Evolutionary conservation across 768 basidiomycete species (phyloP).

Genomic region (Gymnopilus junonius): DNA sequence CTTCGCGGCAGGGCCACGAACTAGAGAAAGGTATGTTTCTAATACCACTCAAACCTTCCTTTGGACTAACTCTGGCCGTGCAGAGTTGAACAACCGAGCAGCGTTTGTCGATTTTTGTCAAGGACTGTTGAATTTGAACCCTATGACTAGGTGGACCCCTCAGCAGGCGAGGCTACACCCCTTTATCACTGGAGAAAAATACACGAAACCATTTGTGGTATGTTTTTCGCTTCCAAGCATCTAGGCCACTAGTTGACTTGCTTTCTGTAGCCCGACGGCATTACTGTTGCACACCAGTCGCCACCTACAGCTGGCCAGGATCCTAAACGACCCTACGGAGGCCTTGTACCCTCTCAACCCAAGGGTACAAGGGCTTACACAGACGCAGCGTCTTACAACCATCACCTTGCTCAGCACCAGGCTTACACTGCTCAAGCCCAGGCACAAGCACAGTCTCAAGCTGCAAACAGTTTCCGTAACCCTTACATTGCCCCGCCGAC

Average conservation of each 20-base stretch:
- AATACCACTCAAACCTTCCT: not conserved
- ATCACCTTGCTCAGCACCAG: constrained; percentile 94
- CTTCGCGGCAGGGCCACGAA: constrained; percentile 75
- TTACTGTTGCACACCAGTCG: constrained; percentile 34
- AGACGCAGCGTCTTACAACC: constrained; percentile 93
- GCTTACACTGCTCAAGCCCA: constrained; percentile 89
- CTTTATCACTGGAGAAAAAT: constrained; percentile 98
- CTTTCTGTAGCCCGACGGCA: constrained; percentile 55
- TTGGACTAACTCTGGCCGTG: not conserved
- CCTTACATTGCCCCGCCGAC: constrained; percentile 73
- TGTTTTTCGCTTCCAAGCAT: constrained; percentile 30
- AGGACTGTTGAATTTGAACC: constrained; percentile 92
- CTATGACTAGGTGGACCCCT: constrained; percentile 95
- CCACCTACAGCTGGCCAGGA: constrained; percentile 46
- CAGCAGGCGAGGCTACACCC: constrained; percentile 96
- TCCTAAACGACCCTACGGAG: constrained; percentile 91
- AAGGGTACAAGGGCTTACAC: constrained; percentile 86
- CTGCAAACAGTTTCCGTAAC: constrained; percentile 75
- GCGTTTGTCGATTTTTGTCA: constrained; percentile 98
- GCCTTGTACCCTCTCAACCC: constrained; percentile 86
- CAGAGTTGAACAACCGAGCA: constrained; percentile 92
- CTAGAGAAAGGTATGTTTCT: constrained; percentile 79
- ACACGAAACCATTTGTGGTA: constrained; percentile 83
- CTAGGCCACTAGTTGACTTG: constrained; percentile 3
- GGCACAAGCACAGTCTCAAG: constrained; percentile 80